A percentile compares a stretch with the other conserved stretches of the same genome.
phyloP scores from a whole-genome alignment of 495 filamentous ascomycete genomes.

The Penicillium coprophilum region DNA sequence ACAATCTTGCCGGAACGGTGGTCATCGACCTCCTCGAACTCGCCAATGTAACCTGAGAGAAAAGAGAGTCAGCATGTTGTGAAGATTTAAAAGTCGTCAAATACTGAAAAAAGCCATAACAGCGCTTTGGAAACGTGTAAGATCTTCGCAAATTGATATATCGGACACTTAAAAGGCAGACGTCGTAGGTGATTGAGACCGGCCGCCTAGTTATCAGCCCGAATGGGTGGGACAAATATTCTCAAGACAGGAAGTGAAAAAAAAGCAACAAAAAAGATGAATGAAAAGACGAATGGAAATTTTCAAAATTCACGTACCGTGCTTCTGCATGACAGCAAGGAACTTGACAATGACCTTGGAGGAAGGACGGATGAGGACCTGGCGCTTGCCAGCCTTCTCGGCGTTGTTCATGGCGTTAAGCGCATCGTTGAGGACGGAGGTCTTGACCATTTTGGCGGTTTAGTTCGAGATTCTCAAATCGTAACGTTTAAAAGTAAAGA shows the following conservation, averaged over 20 bases:
- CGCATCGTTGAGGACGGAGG: constrained; percentile 97
- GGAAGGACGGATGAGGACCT: constrained; percentile 92
- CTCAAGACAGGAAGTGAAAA: constrained; percentile 1
- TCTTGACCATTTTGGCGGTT: constrained; percentile 92
- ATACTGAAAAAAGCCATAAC: constrained; percentile 60
- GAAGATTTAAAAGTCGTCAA: constrained; percentile 85
- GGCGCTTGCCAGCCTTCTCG: constrained; percentile 98
- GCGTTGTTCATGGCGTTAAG: constrained; percentile 99
- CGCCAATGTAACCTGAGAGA: constrained; percentile 90
- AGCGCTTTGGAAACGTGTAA: constrained; percentile 80
- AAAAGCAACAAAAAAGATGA: constrained; percentile 8
- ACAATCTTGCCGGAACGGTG: constrained; percentile 98
- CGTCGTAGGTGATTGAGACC: constrained; percentile 76
- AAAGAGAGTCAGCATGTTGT: constrained; percentile 71
- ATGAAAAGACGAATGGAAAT: constrained; percentile 2
- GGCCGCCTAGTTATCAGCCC: constrained; percentile 99
- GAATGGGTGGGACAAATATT: constrained; percentile 42
- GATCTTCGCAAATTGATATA: constrained; percentile 79
- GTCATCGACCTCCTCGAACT: constrained; percentile 99
- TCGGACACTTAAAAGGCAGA: constrained; percentile 99
- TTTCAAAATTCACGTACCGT: constrained; percentile 68
- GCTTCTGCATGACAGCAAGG: constrained; percentile 96
- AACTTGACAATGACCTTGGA: constrained; percentile 99
- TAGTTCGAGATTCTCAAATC: constrained; percentile 81
- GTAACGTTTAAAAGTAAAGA: constrained; percentile 42